phyloP scores from a whole-genome alignment of 176 grass and related monocot species.

The sorghum (Sorghum bicolor) region Sorghum_bicolor_NCBIv3 NC_012870.2:4627501-4628000 shows the following conservation, averaged over 20 bases:
- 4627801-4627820: background rate
- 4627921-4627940: background rate
- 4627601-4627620: background rate
- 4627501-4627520: background rate
- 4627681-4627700: background rate
- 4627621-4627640: background rate
- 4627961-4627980: background rate
- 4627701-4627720: no score
- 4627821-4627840: background rate
- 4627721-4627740: no score
- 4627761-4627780: background rate
- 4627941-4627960: background rate
- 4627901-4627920: background rate
- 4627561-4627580: background rate
- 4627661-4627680: background rate
- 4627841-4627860: background rate
- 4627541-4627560: background rate
- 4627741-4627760: no score
- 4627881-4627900: background rate
- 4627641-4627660: background rate
- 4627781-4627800: background rate
- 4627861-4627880: background rate
- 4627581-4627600: background rate
- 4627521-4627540: background rate
- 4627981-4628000: no score